These are phyloP conservation scores for Rhodotorula sphaerocarpa DNA, from an alignment of 768 basidiomycete species.

Conservation along the genomic window DNA sequence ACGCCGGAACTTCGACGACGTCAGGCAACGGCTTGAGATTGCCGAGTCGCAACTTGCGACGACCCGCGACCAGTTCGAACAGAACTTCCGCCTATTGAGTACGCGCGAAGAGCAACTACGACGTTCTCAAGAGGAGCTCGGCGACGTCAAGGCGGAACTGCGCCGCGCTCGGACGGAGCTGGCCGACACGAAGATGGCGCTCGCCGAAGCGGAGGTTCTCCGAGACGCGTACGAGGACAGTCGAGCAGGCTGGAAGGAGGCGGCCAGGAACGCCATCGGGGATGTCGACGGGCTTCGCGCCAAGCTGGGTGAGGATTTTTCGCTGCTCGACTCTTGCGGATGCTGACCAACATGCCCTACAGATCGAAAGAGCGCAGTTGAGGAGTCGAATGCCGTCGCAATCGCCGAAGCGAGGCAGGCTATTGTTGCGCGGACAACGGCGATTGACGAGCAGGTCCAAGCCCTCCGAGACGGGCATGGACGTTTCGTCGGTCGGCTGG, in stretches of 20 bases:
- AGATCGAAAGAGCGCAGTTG: slow-evolving; percentile 24
- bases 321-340: neutral
- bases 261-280: slow-evolving; percentile 5
- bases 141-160: slow-evolving; percentile 52
- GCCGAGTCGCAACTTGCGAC: slow-evolving; percentile 71
- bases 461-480: slow-evolving; percentile 10
- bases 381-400: slow-evolving; percentile 10
- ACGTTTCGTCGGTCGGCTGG: slow-evolving; percentile 6
- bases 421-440: slow-evolving; percentile 1
- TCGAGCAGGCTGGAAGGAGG: slow-evolving; percentile 36
- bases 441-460: slow-evolving; percentile 4
- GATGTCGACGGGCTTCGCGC: slow-evolving; percentile 26
- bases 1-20: slow-evolving; percentile 70
- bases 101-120: slow-evolving; percentile 68
- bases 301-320: slow-evolving; percentile 24
- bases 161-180: slow-evolving; percentile 55
- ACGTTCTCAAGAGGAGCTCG: slow-evolving; percentile 54
- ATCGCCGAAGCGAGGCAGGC: slow-evolving; percentile 2
- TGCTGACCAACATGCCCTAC: too few relatives aligned
- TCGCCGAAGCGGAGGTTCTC: slow-evolving; percentile 73
- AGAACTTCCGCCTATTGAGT: slow-evolving; percentile 68
- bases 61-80: slow-evolving; percentile 82
- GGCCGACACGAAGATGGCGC: slow-evolving; percentile 51
- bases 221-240: slow-evolving; percentile 62
- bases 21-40: slow-evolving; percentile 70